Evolutionary conservation across 495 filamentous ascomycete species (phyloP), one percentile per base, ranked within the genome.

Genomic region (Neurospora africana): DNA sequence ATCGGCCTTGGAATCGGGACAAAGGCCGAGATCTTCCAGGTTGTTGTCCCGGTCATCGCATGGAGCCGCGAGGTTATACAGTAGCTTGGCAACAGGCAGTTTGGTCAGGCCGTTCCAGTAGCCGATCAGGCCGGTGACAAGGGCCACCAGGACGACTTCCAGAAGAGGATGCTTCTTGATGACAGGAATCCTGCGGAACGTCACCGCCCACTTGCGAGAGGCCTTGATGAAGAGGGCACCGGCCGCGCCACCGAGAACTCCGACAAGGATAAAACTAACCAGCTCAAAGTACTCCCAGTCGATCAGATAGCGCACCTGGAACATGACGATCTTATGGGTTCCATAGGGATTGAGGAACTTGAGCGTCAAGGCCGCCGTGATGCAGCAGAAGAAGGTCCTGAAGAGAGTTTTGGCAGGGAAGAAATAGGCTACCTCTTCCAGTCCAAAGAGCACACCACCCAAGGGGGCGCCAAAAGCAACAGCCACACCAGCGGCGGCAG

Each of bases 341-440:
- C 94, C 95, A 78, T 99, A 99, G 0, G 95, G 95, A 72, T 99
- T 94, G 69, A 98, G 85, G 77, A 97, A 97, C 76, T 97, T 97
- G 71, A 98, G 83, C 5, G 94, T 93, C 35, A 99, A 79, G 0
- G 95, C 91, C 30, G 95, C 94, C 2, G 88, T 92, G 76, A 98
- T 98, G 81, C 95, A 99, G 81, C 94, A 97, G 82, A 98, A 99
- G 84, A 99, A 98, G 2, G 95, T 99, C 44, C 95, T 86, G 83
- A 99, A 99, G 4, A 99, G 88, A 3, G 95, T 98, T 82, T 99
- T 98, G n/a, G 95, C 92, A 5, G 95, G 95, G 80, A 98, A 98
- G 79, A 97, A 99, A 80, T 99, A 99, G 79, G 91, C 87, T 35
- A 97, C 93, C 85, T 98, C 95, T 81, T 98, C 95, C 33, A 98